These are phyloP conservation scores for Solanum corneliomulleri DNA, from an alignment of 257 asterid genomes.

Conservation along the genomic window DNA sequence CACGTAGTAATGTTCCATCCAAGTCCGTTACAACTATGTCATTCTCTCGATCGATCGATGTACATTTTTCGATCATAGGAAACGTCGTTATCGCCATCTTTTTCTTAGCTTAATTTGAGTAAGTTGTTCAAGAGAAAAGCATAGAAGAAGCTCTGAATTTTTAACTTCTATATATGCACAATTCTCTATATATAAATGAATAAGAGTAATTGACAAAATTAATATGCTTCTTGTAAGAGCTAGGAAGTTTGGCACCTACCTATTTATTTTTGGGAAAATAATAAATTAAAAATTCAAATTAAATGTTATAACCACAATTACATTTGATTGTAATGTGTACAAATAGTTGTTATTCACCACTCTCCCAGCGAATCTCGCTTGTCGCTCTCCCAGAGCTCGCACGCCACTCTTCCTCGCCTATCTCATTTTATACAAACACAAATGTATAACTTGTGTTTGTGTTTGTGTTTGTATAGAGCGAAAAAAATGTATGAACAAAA, in stretches of 20 bases:
- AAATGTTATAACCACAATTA: no score
- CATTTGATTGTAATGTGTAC: no score
- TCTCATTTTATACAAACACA: no score
- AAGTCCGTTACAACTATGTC: slow-evolving; percentile 11
- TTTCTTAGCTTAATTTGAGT: neutral
- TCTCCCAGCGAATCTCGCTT: no score
- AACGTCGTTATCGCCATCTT: neutral
- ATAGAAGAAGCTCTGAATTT: neutral
- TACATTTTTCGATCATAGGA: slow-evolving; percentile 5
- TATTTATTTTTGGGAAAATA: neutral
- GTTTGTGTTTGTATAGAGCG: no score
- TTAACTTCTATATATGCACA: neutral
- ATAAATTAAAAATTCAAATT: no score
- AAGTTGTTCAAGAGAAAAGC: neutral
- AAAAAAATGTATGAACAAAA: no score
- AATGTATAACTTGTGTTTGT: no score
- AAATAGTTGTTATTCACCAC: no score
- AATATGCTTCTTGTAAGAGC: neutral
- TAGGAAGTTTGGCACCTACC: neutral
- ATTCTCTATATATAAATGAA: neutral
- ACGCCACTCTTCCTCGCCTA: no score
- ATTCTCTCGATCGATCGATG: slow-evolving; percentile 1
- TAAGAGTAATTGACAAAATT: neutral
- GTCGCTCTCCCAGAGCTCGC: no score
- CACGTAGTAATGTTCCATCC: slow-evolving; percentile 13